A percentile compares a stretch with the other conserved stretches of the same genome.
Conservation (phyloP, 1,284 basidiomycete species). For the Neolentinus lepideus region DNA sequence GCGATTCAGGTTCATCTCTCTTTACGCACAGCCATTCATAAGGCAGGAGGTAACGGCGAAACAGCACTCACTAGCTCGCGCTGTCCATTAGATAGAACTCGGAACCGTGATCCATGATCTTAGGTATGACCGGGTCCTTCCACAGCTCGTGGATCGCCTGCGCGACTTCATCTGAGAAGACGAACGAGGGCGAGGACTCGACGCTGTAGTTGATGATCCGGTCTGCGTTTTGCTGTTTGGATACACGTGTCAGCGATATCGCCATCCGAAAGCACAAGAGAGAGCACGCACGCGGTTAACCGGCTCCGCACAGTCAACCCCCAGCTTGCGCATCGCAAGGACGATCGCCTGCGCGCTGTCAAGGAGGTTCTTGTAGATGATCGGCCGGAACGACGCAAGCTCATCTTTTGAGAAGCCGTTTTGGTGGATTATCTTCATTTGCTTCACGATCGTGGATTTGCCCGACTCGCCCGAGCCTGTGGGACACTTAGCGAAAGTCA, state of each 20-base stretch:
- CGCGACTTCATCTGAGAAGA: conserved; percentile 62
- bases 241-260: not conserved
- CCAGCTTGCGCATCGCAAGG: conserved; percentile 85
- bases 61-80: conserved; percentile 71
- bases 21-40: not conserved
- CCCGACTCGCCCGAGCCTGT: conserved; percentile 79
- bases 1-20: not conserved
- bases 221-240: conserved; percentile 43
- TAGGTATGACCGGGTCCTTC: conserved; percentile 86
- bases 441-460: conserved; percentile 95
- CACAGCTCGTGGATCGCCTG: conserved; percentile 79
- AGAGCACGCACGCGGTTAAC: conserved; percentile 57
- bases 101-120: conserved; percentile 80
- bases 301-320: conserved; percentile 75
- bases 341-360: conserved; percentile 90
- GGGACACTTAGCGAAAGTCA: not conserved
- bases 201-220: conserved; percentile 54
- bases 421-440: conserved; percentile 99
- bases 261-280: not conserved
- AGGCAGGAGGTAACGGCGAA: too few relatives aligned
- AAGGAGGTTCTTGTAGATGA: conserved; percentile 82
- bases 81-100: conserved; percentile 98
- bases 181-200: conserved; percentile 26
- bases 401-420: conserved; percentile 85
- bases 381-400: conserved; percentile 71